Conservation (phyloP, 1,284 basidiomycete species). For the Boletellus deceptivus region DNA sequence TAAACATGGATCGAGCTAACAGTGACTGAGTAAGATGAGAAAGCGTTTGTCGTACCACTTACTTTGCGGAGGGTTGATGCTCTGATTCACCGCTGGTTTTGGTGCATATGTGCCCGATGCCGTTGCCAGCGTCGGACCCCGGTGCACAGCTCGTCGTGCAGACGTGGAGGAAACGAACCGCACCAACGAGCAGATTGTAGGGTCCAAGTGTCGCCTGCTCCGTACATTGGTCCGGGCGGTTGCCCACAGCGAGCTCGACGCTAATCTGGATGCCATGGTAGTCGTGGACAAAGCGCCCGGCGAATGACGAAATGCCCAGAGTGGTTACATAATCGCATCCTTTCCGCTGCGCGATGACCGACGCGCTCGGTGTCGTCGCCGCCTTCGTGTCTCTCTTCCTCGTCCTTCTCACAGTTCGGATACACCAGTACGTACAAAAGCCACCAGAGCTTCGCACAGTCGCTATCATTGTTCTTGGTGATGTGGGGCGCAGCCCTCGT, state of each 20-base stretch:
- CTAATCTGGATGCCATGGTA: constrained; percentile 22
- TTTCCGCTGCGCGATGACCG: constrained; percentile 2
- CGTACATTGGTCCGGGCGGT: constrained; percentile 1
- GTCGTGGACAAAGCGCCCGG: constrained; percentile 2
- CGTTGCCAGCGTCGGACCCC: constrained; percentile 38
- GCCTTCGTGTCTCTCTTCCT: constrained; percentile 11
- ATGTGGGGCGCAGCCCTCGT: constrained; percentile 92
- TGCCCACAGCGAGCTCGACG: constrained; percentile 19
- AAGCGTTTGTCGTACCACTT: constrained; percentile 4
- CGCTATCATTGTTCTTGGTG: constrained; percentile 90
- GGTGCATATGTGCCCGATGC: constrained; percentile 33
- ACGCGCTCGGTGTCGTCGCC: constrained; percentile 2
- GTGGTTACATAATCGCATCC: constrained; percentile 22
- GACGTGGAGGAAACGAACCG: constrained; percentile 28
- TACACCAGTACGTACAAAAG: constrained; percentile 23
- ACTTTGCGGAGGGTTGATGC: constrained; percentile 27
- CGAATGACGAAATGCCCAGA: not conserved
- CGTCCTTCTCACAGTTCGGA: constrained; percentile 20
- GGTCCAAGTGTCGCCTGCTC: constrained; percentile 4
- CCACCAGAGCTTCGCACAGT: constrained; percentile 61
- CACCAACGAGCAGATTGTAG: constrained; percentile 22
- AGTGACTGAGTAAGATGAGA: not conserved
- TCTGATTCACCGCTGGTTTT: constrained; percentile 5
- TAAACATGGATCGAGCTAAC: constrained; percentile 88
- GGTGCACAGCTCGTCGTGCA: constrained; percentile 25